Conservation (phyloP, 176 grass and related monocot species). For the Aegilops bicornis region DNA sequence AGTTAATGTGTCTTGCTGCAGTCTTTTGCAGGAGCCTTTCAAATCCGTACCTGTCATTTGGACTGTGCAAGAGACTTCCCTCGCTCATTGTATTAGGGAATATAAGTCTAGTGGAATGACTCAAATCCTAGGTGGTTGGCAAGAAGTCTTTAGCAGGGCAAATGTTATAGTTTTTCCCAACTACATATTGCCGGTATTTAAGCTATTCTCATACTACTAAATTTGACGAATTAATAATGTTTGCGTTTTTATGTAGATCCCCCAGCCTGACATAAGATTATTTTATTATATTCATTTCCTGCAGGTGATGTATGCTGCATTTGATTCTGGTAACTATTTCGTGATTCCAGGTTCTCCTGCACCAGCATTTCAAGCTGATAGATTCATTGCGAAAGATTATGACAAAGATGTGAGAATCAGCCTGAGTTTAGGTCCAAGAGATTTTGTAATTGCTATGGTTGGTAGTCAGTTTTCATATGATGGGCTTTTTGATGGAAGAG, state of each 20-base stretch:
- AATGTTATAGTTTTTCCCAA: constrained; percentile 87
- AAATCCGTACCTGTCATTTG: constrained; percentile 96
- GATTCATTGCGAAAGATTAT: constrained; percentile 30
- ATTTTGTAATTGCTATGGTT: constrained; percentile 84
- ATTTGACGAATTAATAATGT: background rate
- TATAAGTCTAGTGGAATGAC: constrained; percentile 65
- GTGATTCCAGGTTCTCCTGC: constrained; percentile 83
- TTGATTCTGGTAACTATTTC: constrained; percentile 95
- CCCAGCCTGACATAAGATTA: constrained; percentile 5
- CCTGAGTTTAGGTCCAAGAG: constrained; percentile 43
- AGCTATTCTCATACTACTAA: constrained; percentile 14
- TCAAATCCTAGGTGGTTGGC: constrained; percentile 82
- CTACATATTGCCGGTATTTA: constrained; percentile 83
- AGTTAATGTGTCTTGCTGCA: constrained; percentile 40
- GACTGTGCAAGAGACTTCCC: constrained; percentile 81
- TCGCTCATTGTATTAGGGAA: constrained; percentile 51
- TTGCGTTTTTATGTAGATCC: constrained; percentile 31
- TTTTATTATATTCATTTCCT: constrained; percentile 40
- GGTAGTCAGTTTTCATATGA: constrained; percentile 84
- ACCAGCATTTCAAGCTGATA: constrained; percentile 64
- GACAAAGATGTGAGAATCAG: constrained; percentile 39
- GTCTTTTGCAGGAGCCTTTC: constrained; percentile 97
- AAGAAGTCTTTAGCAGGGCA: constrained; percentile 74
- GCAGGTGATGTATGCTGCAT: constrained; percentile 94
- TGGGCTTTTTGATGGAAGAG: constrained; percentile 69